Conservation (phyloP, 1,284 basidiomycete species). For the Schizopora paradoxa region DNA sequence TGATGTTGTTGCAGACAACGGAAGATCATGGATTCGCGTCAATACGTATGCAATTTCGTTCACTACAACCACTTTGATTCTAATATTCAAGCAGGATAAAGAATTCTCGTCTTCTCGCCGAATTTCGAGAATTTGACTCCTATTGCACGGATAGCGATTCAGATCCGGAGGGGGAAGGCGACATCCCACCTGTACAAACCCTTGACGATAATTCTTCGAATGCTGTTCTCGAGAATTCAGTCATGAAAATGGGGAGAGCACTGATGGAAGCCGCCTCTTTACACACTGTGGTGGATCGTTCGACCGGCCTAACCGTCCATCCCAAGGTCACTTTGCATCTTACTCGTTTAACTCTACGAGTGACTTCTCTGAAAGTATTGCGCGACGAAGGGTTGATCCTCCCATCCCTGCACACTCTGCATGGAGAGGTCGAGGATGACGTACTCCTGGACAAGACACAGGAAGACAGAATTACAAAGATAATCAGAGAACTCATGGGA, state of each 20-base stretch:
- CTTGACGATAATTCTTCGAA: too few species aligned
- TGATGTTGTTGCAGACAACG: slow-evolving; percentile 73
- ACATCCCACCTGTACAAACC: too few species aligned
- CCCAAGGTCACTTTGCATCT: slow-evolving; percentile 55
- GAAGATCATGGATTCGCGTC: slow-evolving; percentile 71
- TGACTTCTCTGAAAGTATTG: neutral
- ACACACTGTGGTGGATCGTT: slow-evolving; percentile 35
- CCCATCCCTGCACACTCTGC: neutral
- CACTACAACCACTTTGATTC: neutral
- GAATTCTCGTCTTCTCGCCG: slow-evolving; percentile 66
- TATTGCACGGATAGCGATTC: slow-evolving; percentile 67
- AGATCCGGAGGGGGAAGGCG: slow-evolving; percentile 39
- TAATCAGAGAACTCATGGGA: slow-evolving; percentile 46
- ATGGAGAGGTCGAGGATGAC: too few species aligned
- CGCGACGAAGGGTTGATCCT: slow-evolving; percentile 1
- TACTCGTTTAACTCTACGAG: slow-evolving; percentile 55
- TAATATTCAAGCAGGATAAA: slow-evolving; percentile 48
- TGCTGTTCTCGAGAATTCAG: slow-evolving; percentile 64
- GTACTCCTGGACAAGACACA: slow-evolving; percentile 28
- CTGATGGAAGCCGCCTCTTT: slow-evolving; percentile 60
- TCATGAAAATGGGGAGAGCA: slow-evolving; percentile 55
- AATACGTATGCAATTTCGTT: slow-evolving; percentile 65
- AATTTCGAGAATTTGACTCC: slow-evolving; percentile 78
- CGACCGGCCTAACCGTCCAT: slow-evolving; percentile 23
- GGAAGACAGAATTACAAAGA: slow-evolving; percentile 61